These are phyloP conservation scores for Ceratobasidium papillatum DNA, from an alignment of 1,284 basidiomycete species.

Conservation along the genomic window DNA sequence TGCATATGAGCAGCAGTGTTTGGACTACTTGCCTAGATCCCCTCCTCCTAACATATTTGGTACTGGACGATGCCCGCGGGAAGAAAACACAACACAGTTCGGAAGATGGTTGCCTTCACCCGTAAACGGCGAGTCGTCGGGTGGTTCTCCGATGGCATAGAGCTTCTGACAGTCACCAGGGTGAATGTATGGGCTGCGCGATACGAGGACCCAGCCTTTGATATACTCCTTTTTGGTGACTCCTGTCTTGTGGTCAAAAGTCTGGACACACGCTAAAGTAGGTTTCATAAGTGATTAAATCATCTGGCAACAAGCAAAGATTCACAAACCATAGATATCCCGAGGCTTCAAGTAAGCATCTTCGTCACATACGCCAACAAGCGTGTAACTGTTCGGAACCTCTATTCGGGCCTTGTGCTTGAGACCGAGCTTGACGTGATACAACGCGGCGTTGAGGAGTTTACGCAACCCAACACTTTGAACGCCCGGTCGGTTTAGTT, in stretches of 20 bases:
- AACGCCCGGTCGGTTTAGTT: constrained; percentile 61
- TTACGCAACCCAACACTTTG: constrained; percentile 55
- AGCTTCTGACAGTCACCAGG: constrained; percentile 44
- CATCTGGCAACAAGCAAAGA: neutral
- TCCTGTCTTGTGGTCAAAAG: constrained; percentile 34
- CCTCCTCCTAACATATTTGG: constrained; percentile 45
- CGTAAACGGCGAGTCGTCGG: constrained; percentile 41
- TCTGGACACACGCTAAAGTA: constrained; percentile 41
- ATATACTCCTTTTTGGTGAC: constrained; percentile 20
- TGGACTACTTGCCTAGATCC: constrained; percentile 43
- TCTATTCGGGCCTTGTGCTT: constrained; percentile 41
- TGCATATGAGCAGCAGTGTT: neutral
- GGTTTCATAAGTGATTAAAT: neutral
- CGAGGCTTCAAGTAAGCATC: constrained; percentile 67
- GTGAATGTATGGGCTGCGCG: constrained; percentile 44
- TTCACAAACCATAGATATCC: constrained; percentile 66
- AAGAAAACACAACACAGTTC: constrained; percentile 45
- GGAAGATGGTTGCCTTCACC: constrained; percentile 38
- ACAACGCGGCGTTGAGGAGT: constrained; percentile 24
- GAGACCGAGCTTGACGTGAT: constrained; percentile 39
- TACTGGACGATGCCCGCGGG: constrained; percentile 39
- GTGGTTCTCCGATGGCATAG: constrained; percentile 43
- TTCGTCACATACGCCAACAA: constrained; percentile 65
- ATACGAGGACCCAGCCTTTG: constrained; percentile 41
- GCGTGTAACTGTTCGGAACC: constrained; percentile 36